A percentile compares a stretch with the other conserved stretches of the same genome.
phyloP scores from a whole-genome alignment of 2,329 filamentous ascomycete genomes.

The Gyromitra esculenta region DNA sequence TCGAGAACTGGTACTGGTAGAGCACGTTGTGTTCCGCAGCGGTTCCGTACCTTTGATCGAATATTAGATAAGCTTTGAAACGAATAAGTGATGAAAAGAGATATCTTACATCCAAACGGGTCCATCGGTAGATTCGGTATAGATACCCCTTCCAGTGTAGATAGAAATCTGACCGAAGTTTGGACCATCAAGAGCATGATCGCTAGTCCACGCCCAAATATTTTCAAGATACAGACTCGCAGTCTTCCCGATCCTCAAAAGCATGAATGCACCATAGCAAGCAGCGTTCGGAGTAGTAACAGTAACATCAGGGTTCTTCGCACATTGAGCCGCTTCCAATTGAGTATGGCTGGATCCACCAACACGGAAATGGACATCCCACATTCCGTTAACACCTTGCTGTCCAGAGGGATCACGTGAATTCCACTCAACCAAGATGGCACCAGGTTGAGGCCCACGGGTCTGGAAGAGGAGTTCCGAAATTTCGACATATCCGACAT shows the following conservation, averaged over 20 bases:
- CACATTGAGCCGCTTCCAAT: constrained; percentile 80
- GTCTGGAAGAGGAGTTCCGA: constrained; percentile 77
- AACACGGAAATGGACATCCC: constrained; percentile 95
- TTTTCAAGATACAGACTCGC: constrained; percentile 64
- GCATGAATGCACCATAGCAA: constrained; percentile 61
- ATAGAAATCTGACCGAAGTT: constrained; percentile 59
- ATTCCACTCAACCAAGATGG: constrained; percentile 78
- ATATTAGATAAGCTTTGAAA: background rate
- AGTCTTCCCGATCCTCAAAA: constrained; percentile 61
- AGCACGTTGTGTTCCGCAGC: constrained; percentile 65
- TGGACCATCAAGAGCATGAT: constrained; percentile 61
- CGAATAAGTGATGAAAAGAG: no score
- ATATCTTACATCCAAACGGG: constrained; percentile 59
- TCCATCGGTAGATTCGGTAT: constrained; percentile 58
- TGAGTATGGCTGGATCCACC: constrained; percentile 85
- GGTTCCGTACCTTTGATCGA: constrained; percentile 60
- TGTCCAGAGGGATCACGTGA: constrained; percentile 63
- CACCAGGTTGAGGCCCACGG: constrained; percentile 72
- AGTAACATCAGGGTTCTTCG: constrained; percentile 67
- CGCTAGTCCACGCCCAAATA: constrained; percentile 64
- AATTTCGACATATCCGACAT: constrained; percentile 74
- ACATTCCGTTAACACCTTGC: constrained; percentile 68
- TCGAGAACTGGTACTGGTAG: constrained; percentile 66
- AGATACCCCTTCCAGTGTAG: constrained; percentile 60
- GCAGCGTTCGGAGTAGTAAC: constrained; percentile 57